Percentiles rank a stretch among this genome's conserved stretches.
These are phyloP conservation scores for Kregervanrija pseudodelftensis DNA, from an alignment of 805 yeast species.

Conservation along the genomic window DNA sequence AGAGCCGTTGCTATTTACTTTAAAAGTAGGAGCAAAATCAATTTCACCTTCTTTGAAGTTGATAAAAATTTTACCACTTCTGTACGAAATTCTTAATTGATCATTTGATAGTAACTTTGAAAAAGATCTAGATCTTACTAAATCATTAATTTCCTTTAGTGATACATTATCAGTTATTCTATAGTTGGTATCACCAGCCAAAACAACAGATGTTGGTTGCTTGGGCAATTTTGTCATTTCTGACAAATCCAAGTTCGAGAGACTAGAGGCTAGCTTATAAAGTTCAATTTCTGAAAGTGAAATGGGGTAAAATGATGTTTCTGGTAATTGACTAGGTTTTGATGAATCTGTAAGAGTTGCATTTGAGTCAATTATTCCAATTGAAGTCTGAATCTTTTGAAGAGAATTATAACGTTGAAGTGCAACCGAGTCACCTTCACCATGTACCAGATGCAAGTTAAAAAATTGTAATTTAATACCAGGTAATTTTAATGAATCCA, in stretches of 20 bases:
- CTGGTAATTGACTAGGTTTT: no score
- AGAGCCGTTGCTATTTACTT: constrained; percentile 22
- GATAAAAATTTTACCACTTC: constrained; percentile 29
- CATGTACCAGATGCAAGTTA: constrained; percentile 51
- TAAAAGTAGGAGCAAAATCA: constrained; percentile 49
- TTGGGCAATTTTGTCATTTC: not conserved
- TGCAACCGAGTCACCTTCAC: constrained; percentile 24
- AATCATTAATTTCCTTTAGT: constrained; percentile 3
- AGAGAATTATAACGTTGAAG: constrained; percentile 12
- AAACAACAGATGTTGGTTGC: constrained; percentile 28
- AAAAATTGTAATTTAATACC: constrained; percentile 31
- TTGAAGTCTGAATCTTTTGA: constrained; percentile 1
- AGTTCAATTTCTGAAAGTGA: no score
- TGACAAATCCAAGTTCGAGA: not conserved
- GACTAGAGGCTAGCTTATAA: no score
- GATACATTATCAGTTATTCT: constrained; percentile 27
- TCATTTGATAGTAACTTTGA: constrained; percentile 35
- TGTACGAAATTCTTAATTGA: constrained; percentile 32
- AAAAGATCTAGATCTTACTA: constrained; percentile 20
- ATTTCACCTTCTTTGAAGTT: constrained; percentile 44
- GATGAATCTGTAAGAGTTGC: no score
- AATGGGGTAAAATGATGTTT: no score
- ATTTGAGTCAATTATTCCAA: no score
- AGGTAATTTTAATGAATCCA: constrained; percentile 9
- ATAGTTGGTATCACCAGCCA: constrained; percentile 49